Base-by-base conservation (phyloP, 495 filamentous ascomycete genomes). In the Glarea lozoyensis region DNA sequence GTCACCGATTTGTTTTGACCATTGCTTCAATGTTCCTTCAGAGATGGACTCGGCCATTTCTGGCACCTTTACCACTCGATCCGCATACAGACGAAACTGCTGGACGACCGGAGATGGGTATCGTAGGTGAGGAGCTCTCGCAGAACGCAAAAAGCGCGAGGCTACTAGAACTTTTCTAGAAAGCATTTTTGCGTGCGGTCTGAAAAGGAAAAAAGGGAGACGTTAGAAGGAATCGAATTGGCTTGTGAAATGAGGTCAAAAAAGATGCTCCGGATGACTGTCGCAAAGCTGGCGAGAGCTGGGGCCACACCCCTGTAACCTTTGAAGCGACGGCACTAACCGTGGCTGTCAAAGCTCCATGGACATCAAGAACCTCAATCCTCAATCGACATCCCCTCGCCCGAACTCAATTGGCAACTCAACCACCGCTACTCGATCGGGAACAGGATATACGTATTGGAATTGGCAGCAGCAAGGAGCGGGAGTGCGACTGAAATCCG, bases 41-140 rank as follows among this genome's bases (percentile, higher is more conserved):
- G 86, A 93, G 60, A 99, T 97, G 11, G 93, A 99, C 62, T 99
- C 92, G 42, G 92, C 92, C 92, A 99, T 99, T 55, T 89, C 73
- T 13, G 92, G 93, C 54, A 96, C 93, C 66, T 96, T 92, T 61
- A 98, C 79, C 37, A 89, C 65, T 42, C 70, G 80, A 46, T 93
- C 86, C 59, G 86, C 88, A 56, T 75, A 77, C 46, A 44, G 65
- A 33, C 70, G 67, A 33, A 75, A 64, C 56, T 75, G 72, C 31
- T 62, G 61, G 43, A 68, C 40, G 63, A 67, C 12, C 12, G 34
- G 69, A 62, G 42, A 73, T 35, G 46, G 55, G 45, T 53, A 55
- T 45, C 33, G 53, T 33, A 63, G 50, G 41, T 68, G 64, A 17
- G 60, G 63, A 41, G 69, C 40, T 13, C 69, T 60, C 38, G 54